phyloP scores from a whole-genome alignment of 352 stramenopile genomes.

The Pythium sukuiense region DNA sequence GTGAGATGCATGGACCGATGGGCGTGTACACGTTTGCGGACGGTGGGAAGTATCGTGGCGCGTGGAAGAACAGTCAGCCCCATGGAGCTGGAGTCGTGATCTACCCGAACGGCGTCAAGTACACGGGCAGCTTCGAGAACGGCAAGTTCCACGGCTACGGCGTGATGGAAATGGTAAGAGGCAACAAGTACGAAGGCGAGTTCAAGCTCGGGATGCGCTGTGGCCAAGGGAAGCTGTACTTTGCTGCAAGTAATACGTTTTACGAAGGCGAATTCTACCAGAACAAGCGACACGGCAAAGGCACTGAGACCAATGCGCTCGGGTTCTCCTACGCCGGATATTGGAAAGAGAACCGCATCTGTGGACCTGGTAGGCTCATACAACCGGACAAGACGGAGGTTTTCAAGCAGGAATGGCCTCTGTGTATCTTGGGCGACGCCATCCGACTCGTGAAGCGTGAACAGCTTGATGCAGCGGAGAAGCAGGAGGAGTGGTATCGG shows the following conservation, averaged over 20 bases:
- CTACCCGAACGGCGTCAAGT: conserved; percentile 75
- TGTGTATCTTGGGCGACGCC: conserved; percentile 61
- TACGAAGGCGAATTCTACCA: conserved; percentile 74
- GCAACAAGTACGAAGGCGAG: conserved; percentile 63
- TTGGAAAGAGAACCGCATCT: conserved; percentile 61
- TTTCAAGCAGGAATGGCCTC: conserved; percentile 51
- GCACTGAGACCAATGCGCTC: conserved; percentile 57
- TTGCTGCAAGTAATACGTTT: conserved; percentile 40
- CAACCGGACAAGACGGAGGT: conserved; percentile 46
- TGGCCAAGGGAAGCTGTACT: conserved; percentile 45
- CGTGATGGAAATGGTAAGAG: conserved; percentile 49
- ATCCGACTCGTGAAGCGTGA: conserved; percentile 54
- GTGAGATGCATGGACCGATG: conserved; percentile 63
- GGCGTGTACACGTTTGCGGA: conserved; percentile 74
- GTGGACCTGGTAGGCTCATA: conserved; percentile 44
- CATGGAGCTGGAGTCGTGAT: conserved; percentile 48
- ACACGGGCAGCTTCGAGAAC: conserved; percentile 51
- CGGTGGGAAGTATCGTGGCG: conserved; percentile 66
- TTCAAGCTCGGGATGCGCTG: conserved; percentile 47
- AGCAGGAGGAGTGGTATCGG: conserved; percentile 50
- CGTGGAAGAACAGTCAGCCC: conserved; percentile 41
- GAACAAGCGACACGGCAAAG: conserved; percentile 62
- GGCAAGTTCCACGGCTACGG: conserved; percentile 69
- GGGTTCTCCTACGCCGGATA: conserved; percentile 57
- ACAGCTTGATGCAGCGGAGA: conserved; percentile 17